Evolutionary conservation across 768 basidiomycete genomes (phyloP).

Genomic region (Lenzites betulinus): DNA sequence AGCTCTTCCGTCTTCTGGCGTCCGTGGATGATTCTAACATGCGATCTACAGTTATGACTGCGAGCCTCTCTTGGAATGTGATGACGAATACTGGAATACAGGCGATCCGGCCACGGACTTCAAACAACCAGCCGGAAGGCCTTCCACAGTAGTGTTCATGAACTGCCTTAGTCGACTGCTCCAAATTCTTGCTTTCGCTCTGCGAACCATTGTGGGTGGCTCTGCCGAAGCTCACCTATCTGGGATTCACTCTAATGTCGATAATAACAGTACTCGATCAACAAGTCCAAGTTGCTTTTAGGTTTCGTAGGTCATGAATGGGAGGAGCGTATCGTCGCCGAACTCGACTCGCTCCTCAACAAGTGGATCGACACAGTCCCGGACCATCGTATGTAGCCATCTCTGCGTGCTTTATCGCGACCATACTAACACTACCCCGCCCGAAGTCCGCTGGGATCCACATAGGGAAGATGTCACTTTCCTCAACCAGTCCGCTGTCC

Average conservation of each 20-base stretch:
- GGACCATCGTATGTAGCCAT: constrained; percentile 43
- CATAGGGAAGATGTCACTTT: constrained; percentile 18
- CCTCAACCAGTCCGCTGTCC: constrained; percentile 39
- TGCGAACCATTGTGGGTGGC: constrained; percentile 42
- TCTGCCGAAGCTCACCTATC: background rate
- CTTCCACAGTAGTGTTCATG: constrained; percentile 58
- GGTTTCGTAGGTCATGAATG: constrained; percentile 39
- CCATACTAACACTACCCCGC: background rate
- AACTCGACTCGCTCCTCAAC: constrained; percentile 62
- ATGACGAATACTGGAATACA: constrained; percentile 74
- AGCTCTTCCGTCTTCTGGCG: constrained; percentile 25
- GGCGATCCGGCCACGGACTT: constrained; percentile 55
- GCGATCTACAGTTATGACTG: constrained; percentile 57
- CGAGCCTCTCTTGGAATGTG: constrained; percentile 61
- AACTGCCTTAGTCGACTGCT: constrained; percentile 55
- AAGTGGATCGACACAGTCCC: constrained; percentile 65
- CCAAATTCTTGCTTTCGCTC: constrained; percentile 60
- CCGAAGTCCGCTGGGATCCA: constrained; percentile 32
- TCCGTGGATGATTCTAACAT: background rate
- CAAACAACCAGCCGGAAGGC: constrained; percentile 59
- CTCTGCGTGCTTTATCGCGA: background rate
- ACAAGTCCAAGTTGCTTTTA: constrained; percentile 39
- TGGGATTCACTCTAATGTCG: background rate
- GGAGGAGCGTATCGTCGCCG: constrained; percentile 57
- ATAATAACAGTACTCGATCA: constrained; percentile 45